phyloP scores from a whole-genome alignment of 768 basidiomycete species.

The Auricularia sp. region DNA sequence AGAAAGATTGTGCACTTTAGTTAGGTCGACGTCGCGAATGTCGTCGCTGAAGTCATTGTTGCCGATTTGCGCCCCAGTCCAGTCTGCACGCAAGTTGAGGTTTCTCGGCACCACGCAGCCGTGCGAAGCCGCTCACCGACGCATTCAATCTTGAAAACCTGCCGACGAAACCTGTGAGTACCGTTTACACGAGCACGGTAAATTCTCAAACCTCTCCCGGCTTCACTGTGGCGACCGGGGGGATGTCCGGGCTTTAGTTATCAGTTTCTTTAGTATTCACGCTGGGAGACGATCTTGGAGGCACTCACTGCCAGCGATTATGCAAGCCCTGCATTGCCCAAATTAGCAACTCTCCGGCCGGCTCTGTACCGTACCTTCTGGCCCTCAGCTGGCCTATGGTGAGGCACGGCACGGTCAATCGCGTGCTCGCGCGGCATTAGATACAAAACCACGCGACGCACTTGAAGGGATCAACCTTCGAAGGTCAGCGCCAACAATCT shows the following conservation, averaged over 20 bases:
- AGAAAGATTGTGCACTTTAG: constrained; percentile 62
- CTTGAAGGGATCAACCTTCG: constrained; percentile 64
- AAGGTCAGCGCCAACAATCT: neutral
- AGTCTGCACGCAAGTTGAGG: constrained; percentile 33
- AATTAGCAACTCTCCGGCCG: neutral
- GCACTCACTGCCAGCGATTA: constrained; percentile 64
- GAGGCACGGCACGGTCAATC: neutral
- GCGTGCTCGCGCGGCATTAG: neutral
- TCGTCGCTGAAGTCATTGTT: constrained; percentile 71
- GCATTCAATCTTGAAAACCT: constrained; percentile 66
- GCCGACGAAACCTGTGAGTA: neutral
- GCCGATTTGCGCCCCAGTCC: constrained; percentile 72
- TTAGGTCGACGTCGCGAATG: constrained; percentile 53
- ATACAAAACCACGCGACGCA: constrained; percentile 23
- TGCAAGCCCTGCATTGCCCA: constrained; percentile 41
- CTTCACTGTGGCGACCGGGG: constrained; percentile 50
- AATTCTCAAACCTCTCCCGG: constrained; percentile 40
- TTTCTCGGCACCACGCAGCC: neutral
- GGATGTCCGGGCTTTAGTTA: constrained; percentile 48
- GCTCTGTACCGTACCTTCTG: constrained; percentile 42
- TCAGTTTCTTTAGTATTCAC: neutral
- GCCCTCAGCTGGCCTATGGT: constrained; percentile 34
- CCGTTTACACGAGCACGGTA: neutral
- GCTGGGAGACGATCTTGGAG: no score
- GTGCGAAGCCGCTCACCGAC: constrained; percentile 34